Evolutionary conservation across 1,139 yeast genomes (phyloP), one percentile per base, ranked within the genome.

Genomic region (Meyerozyma smithsonii): DNA sequence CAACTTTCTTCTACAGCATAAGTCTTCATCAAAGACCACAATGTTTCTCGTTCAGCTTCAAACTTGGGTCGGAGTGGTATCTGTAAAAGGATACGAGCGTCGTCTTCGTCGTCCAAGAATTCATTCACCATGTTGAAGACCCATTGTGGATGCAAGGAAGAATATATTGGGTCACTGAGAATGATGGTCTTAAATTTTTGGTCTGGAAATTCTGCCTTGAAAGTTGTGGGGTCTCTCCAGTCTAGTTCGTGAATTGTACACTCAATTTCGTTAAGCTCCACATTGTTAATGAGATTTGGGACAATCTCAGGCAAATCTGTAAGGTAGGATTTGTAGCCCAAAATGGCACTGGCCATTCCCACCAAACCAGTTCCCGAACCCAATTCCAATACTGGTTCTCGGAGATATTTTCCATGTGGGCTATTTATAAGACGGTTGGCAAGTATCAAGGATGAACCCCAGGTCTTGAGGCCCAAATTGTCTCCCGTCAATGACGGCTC

Each of bases 311-410:
- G 79, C 37, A 92, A 62, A 58, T 92, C 98, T 0, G 98, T 89
- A 28, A 88, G 59, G 12, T 66, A 62, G 0, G 88, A 72, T 0
- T 65, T 54, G 47, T 63, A 71, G 1, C 80, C 86, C 30, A 74
- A 56, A 12, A 66, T 42, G 2, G 75, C 73, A 42, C 84, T 72
- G 0, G 79, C 66, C 34, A 92, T 82, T 0, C 97, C 97, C 1
- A 84, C 85, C 17, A 92, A 64, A 0, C 98, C 98, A 0, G 98
- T 92, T 0, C 98, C 98, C 0, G 97, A 73, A 0, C 98, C 98
- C 18, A 92, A 65, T 54, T 92, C 98, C 11, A 92, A 60, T 0
- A 87, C 73, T 0, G 77, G 72, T 7, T 66, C 67, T 35, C 44
- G 32, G 36, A 73, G 45, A 45, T 65, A 58, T 35, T 32, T 36